Evolutionary conservation across 768 basidiomycete species (phyloP), one percentile per base, ranked within the genome.

Genomic region (Pisolithus sp.): DNA sequence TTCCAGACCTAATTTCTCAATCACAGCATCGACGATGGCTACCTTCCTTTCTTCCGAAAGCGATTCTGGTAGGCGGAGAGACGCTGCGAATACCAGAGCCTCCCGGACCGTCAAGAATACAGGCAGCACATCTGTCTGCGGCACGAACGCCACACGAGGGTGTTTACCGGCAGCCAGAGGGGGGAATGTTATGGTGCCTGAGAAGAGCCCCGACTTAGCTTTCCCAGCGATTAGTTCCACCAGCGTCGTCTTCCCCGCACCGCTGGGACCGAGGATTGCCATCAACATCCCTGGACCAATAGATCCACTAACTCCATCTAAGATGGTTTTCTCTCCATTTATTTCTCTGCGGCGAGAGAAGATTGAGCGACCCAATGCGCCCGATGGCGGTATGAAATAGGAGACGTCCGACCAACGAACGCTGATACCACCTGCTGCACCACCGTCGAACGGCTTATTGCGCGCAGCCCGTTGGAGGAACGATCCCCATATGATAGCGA

Each of bases 221-320:
- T 87, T 93, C 2, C 86, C 84, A 0, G 93, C 89, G 9, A 98
- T 78, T 36, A 96, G 81, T 62, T 98, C 94, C 17, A 96, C 85
- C 36, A 97, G 73, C 0, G 93, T 93, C 0, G 89, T 91, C 68
- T 95, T 95, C 40, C 93, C 93, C 17, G 92, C 90, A 75, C 93
- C 93, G 58, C 87, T 89, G 0, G 94, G 93, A 0, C 94, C 94
- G 3, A 97, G 77, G 50, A 96, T 81, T n/a, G 89, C 89, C 78
- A 92, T 84, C 74, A 96, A 82, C 54, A 88, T 80, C 9, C 94
- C 93, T 0, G 90, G 81, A 2, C 72, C 69, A n/a, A 95, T 80
- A 9, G 68, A 66, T 0, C 93, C 94, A 45, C 70, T 80, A 28
- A 93, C 75, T 38, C 72, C 71, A 60, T 90, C 82, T 38, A 97